These are phyloP conservation scores for Fusarium illudens DNA, from an alignment of 2,329 filamentous ascomycete species.

Conservation along the genomic window DNA sequence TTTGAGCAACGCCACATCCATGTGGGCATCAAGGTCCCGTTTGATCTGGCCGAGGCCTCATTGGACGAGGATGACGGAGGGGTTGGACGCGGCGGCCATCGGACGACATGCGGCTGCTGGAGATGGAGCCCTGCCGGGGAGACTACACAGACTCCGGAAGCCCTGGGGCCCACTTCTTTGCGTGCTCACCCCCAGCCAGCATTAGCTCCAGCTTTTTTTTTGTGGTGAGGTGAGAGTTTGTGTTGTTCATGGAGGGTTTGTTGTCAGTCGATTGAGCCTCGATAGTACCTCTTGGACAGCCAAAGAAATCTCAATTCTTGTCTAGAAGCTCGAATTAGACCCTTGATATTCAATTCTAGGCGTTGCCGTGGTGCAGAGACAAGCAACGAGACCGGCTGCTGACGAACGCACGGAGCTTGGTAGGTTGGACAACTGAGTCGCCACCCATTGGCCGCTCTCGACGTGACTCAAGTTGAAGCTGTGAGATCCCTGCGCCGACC, in stretches of 20 bases:
- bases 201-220: conserved; percentile 23
- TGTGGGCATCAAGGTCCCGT: not conserved
- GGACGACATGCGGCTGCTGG: conserved; percentile 24
- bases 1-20: conserved; percentile 12
- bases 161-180: conserved; percentile 9
- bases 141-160: conserved; percentile 23
- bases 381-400: conserved; percentile 1
- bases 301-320: not conserved
- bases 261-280: not conserved
- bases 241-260: not conserved
- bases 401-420: conserved; percentile 17
- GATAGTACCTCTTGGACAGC: not conserved
- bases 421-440: conserved; percentile 13
- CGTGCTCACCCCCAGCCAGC: not conserved
- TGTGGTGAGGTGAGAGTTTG: not conserved
- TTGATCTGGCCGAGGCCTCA: conserved; percentile 10
- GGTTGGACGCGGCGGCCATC: not conserved
- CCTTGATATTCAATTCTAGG: not conserved
- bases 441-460: conserved; percentile 22
- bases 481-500: conserved; percentile 12
- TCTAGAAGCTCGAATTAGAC: not conserved
- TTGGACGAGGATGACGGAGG: conserved; percentile 19
- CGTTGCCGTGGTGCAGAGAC: conserved; percentile 7
- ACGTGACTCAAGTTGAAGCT: conserved; percentile 31
- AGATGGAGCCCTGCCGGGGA: conserved; percentile 19